phyloP scores from a whole-genome alignment of 106 monocot species.

The Dioscorea dumetorum region DNA sequence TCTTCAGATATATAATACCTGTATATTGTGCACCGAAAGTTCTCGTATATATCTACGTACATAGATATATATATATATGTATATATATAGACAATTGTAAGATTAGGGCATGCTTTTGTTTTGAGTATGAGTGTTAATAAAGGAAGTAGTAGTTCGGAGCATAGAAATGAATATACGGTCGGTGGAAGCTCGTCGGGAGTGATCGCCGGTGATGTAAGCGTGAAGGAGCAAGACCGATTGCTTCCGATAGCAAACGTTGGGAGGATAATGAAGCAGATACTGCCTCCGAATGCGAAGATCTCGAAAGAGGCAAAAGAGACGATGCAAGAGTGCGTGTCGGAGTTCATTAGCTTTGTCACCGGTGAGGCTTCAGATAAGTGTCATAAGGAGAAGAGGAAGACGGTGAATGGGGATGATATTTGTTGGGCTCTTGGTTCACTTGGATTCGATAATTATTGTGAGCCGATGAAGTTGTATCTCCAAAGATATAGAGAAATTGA shows the following conservation, averaged over 20 bases:
- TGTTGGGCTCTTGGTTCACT: conserved; percentile 64
- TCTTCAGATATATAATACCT: no score
- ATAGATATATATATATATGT: no score
- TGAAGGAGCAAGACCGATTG: conserved; percentile 67
- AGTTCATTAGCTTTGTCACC: conserved; percentile 86
- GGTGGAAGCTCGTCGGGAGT: no score
- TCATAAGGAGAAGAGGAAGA: conserved; percentile 78
- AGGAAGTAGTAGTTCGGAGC: no score
- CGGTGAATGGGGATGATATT: conserved; percentile 73
- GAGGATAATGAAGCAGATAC: conserved; percentile 79
- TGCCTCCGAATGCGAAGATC: conserved; percentile 73
- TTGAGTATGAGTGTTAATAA: no score
- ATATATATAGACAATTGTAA: no score
- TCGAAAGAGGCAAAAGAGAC: conserved; percentile 78
- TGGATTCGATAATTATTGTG: conserved; percentile 62
- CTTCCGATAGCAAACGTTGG: conserved; percentile 85
- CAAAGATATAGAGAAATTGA: conserved; percentile 61
- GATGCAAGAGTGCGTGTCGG: conserved; percentile 81
- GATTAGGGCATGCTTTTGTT: no score
- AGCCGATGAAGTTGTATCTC: conserved; percentile 59
- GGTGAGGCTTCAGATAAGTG: conserved; percentile 74
- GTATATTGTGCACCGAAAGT: no score
- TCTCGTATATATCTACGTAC: no score
- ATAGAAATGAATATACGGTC: no score
- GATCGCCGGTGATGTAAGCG: not conserved